phyloP scores from a whole-genome alignment of 2,329 filamentous ascomycete genomes.

The Zopfia rhizophila region DNA sequence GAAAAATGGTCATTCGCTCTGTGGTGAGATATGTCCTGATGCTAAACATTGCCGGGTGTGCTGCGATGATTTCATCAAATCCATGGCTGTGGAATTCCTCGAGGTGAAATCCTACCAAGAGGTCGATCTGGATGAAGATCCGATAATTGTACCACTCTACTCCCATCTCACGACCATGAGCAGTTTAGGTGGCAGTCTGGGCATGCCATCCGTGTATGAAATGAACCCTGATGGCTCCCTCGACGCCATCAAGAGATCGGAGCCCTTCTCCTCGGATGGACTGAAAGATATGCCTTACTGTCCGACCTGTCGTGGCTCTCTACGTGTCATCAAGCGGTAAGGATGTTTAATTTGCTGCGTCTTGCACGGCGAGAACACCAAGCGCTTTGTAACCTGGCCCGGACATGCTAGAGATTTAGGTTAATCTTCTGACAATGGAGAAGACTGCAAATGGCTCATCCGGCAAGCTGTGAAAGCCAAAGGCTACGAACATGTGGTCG shows the following conservation, averaged over 20 bases:
- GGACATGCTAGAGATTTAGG: slow-evolving; percentile 44
- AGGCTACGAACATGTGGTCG: slow-evolving; percentile 58
- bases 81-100: slow-evolving; percentile 66
- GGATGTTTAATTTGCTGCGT: slow-evolving; percentile 69
- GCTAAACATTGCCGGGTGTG: slow-evolving; percentile 68
- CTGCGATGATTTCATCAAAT: slow-evolving; percentile 55
- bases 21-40: slow-evolving; percentile 70
- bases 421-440: slow-evolving; percentile 49
- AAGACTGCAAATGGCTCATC: slow-evolving; percentile 56
- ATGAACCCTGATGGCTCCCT: slow-evolving; percentile 51
- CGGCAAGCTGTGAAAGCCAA: slow-evolving; percentile 46
- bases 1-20: slow-evolving; percentile 68
- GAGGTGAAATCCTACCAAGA: slow-evolving; percentile 65
- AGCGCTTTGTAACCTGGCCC: slow-evolving; percentile 70
- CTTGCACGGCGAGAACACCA: slow-evolving; percentile 70
- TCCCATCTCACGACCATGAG: slow-evolving; percentile 71
- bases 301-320: slow-evolving; percentile 68
- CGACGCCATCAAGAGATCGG: slow-evolving; percentile 42
- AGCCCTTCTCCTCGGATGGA: slow-evolving; percentile 61
- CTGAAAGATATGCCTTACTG: slow-evolving; percentile 60
- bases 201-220: slow-evolving; percentile 62
- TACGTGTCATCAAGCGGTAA: slow-evolving; percentile 69
- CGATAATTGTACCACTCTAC: slow-evolving; percentile 71
- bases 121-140: slow-evolving; percentile 67
- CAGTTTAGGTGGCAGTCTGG: slow-evolving; percentile 71